Evolutionary conservation across 116 monocot species (phyloP).

Genomic region (Zostera marina): DNA sequence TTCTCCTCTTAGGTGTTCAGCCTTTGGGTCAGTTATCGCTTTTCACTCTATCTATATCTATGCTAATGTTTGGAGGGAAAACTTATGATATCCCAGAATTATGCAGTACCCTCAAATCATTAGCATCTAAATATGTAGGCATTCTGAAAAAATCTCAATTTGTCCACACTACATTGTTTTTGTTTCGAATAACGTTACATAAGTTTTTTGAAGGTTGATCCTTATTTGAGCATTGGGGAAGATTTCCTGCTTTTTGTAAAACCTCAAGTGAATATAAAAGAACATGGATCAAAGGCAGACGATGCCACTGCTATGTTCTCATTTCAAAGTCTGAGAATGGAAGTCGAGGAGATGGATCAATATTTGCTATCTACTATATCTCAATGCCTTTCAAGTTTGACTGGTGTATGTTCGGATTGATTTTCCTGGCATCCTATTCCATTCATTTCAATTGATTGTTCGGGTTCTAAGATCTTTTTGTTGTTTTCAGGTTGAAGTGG

Average conservation of each 20-base stretch:
- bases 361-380: slow-evolving; percentile 27
- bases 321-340: slow-evolving; percentile 29
- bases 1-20: slow-evolving; percentile 29
- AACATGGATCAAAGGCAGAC: slow-evolving; percentile 54
- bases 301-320: slow-evolving; percentile 21
- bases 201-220: slow-evolving; percentile 39
- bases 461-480: not conserved
- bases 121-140: slow-evolving; percentile 42
- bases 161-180: too few relatives aligned
- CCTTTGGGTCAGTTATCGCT: slow-evolving; percentile 52
- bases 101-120: slow-evolving; percentile 23
- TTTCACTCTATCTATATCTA: slow-evolving; percentile 40
- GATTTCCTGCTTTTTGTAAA: slow-evolving; percentile 56
- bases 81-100: slow-evolving; percentile 55
- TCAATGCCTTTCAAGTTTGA: slow-evolving; percentile 31
- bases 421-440: not conserved
- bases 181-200: not conserved
- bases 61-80: slow-evolving; percentile 77
- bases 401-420: slow-evolving; percentile 26
- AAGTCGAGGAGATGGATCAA: slow-evolving; percentile 15
- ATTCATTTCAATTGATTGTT: not conserved
- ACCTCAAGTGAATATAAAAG: slow-evolving; percentile 34
- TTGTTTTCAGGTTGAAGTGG: slow-evolving; percentile 33
- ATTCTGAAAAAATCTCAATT: not conserved
- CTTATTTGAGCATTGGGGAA: slow-evolving; percentile 52